Evolutionary conservation across 2,329 filamentous ascomycete genomes (phyloP).

Genomic region (Triangularia setosa): DNA sequence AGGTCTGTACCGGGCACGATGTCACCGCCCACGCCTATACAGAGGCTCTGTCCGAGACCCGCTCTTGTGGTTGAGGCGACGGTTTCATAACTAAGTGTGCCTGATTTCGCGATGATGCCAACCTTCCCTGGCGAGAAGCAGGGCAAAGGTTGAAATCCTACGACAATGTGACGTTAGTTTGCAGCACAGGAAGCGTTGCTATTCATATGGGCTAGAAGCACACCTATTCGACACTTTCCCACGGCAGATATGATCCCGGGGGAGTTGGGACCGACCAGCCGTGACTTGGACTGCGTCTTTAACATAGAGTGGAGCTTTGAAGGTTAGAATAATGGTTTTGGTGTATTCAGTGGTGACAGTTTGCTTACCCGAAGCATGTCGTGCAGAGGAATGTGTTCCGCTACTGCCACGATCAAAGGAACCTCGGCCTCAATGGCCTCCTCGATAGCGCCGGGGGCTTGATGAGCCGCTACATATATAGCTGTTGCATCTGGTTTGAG

Average conservation of each 20-base stretch:
- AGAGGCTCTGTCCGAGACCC: slow-evolving; percentile 73
- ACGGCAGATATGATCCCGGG: slow-evolving; percentile 75
- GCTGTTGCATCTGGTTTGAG: slow-evolving; percentile 73
- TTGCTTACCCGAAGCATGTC: slow-evolving; percentile 59
- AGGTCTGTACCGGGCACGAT: slow-evolving; percentile 71
- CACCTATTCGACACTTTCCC: slow-evolving; percentile 58
- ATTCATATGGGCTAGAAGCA: neutral
- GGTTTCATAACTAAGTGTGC: slow-evolving; percentile 75
- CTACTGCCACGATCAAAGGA: slow-evolving; percentile 72
- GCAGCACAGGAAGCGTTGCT: neutral
- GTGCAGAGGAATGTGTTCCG: slow-evolving; percentile 75
- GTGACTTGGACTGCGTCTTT: slow-evolving; percentile 64
- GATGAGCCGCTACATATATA: slow-evolving; percentile 74
- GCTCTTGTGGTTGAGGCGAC: slow-evolving; percentile 69
- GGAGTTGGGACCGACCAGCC: slow-evolving; percentile 76
- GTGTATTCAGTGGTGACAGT: neutral
- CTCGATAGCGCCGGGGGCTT: slow-evolving; percentile 69
- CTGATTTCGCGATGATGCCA: slow-evolving; percentile 76
- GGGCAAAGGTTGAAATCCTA: slow-evolving; percentile 70
- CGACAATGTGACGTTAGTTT: slow-evolving; percentile 28
- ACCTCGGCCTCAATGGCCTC: slow-evolving; percentile 78
- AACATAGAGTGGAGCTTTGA: slow-evolving; percentile 59
- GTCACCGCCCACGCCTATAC: slow-evolving; percentile 75
- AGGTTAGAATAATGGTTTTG: slow-evolving; percentile 10
- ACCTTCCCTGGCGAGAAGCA: slow-evolving; percentile 69